Evolutionary conservation across 2,329 filamentous ascomycete species (phyloP).

Genomic region (Curvularia eragrostidis): DNA sequence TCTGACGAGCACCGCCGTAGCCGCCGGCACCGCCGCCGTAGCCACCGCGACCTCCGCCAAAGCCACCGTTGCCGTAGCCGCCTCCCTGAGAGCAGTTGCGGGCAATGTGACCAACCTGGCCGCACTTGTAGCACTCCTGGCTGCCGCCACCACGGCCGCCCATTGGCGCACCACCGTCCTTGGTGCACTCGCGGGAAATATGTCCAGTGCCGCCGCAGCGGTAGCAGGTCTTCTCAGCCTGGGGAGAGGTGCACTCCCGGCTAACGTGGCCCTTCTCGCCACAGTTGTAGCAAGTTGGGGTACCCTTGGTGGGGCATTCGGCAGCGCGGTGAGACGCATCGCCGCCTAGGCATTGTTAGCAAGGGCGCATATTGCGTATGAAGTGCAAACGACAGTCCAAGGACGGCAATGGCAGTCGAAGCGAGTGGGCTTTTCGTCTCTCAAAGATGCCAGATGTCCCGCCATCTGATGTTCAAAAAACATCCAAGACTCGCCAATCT

Average conservation of each 20-base stretch:
- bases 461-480: background rate
- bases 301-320: slow-evolving; percentile 60
- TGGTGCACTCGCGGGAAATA: slow-evolving; percentile 84
- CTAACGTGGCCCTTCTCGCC: slow-evolving; percentile 60
- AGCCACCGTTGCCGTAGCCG: slow-evolving; percentile 50
- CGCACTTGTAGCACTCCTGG: slow-evolving; percentile 95
- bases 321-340: slow-evolving; percentile 58
- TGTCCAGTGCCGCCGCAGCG: slow-evolving; percentile 83
- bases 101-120: slow-evolving; percentile 94
- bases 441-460: background rate
- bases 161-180: slow-evolving; percentile 58
- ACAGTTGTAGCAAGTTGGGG: slow-evolving; percentile 58
- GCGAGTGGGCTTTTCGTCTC: background rate
- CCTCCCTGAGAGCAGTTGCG: slow-evolving; percentile 80
- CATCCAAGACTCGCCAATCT: background rate
- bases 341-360: slow-evolving; percentile 50
- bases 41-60: slow-evolving; percentile 56
- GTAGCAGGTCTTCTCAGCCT: slow-evolving; percentile 82
- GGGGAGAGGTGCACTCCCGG: slow-evolving; percentile 88
- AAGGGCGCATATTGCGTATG: background rate
- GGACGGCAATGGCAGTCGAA: background rate
- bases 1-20: slow-evolving; percentile 52
- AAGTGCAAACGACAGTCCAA: background rate
- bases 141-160: slow-evolving; percentile 53
- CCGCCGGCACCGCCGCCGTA: slow-evolving; percentile 52